These are phyloP conservation scores for Quercus cerris DNA, from an alignment of 306 rosid species.

Conservation along the genomic window DNA sequence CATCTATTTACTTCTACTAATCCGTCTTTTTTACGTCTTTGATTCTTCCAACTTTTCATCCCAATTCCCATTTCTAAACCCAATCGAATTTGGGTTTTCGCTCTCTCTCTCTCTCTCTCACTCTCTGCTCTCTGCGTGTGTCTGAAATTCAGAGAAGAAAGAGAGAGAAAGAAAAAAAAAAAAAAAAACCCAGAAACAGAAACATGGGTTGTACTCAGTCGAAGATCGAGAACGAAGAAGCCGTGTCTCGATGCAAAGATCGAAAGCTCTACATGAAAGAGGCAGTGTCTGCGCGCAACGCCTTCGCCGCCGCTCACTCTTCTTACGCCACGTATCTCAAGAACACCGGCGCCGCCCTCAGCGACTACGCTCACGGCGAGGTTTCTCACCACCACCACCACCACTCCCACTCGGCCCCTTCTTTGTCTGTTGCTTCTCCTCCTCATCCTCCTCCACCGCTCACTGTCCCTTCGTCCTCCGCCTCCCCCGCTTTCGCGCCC, in stretches of 20 bases:
- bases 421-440: conserved; percentile 13
- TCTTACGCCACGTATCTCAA: conserved; percentile 66
- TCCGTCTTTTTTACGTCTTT: too few relatives aligned
- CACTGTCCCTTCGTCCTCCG: neutral
- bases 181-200: too few relatives aligned
- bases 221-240: conserved; percentile 95
- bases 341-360: conserved; percentile 81
- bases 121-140: neutral
- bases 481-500: too few relatives aligned
- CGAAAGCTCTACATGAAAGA: conserved; percentile 77
- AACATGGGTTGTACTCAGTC: conserved; percentile 90
- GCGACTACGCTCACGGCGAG: conserved; percentile 74
- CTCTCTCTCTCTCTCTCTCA: neutral
- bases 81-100: neutral
- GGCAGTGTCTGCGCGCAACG: conserved; percentile 67
- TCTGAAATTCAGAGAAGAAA: too few relatives aligned
- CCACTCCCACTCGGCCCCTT: conserved; percentile 42
- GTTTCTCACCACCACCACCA: conserved; percentile 4
- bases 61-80: neutral
- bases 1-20: too few relatives aligned
- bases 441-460: neutral
- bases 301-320: conserved; percentile 87
- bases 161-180: neutral
- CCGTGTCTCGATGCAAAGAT: conserved; percentile 78
- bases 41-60: too few relatives aligned